phyloP scores from a whole-genome alignment of 192 early-diverging fungal species.

The Diversispora eburnea region DNA sequence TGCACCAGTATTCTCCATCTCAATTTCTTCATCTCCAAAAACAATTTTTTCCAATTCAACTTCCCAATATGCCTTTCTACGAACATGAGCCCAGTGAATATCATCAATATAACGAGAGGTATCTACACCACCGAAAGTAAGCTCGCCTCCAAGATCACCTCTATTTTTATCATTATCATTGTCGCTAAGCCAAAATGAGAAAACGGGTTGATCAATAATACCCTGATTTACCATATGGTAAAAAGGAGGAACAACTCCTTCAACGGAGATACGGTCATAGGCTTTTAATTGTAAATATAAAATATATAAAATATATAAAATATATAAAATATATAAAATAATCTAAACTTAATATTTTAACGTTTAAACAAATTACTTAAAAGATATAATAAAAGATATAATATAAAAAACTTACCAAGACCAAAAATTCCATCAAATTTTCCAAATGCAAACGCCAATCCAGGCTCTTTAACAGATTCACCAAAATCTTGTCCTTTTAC shows the following conservation, averaged over 20 bases:
- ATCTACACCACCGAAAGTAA: conserved; percentile 86
- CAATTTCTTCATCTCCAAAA: conserved; percentile 74
- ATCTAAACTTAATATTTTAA: neutral
- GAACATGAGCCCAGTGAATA: conserved; percentile 78
- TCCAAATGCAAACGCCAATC: conserved; percentile 89
- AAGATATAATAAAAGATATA: neutral
- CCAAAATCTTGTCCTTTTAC: conserved; percentile 82
- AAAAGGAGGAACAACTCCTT: conserved; percentile 88
- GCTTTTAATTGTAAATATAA: conserved; percentile 25
- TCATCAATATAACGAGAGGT: conserved; percentile 68
- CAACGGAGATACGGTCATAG: conserved; percentile 87
- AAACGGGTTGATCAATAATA: conserved; percentile 80
- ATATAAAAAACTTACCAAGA: conserved; percentile 44
- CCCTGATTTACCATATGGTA: conserved; percentile 83
- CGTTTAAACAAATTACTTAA: no score
- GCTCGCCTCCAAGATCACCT: conserved; percentile 73
- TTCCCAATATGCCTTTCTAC: conserved; percentile 97
- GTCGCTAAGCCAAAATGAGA: conserved; percentile 86
- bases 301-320: no score
- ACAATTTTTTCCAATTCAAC: conserved; percentile 76
- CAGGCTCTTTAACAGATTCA: conserved; percentile 96
- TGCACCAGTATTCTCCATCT: conserved; percentile 63
- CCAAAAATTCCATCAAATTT: conserved; percentile 98
- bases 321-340: neutral
- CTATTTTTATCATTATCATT: conserved; percentile 49